Evolutionary conservation across 2,329 filamentous ascomycete genomes (phyloP).

Genomic region (Sporothrix luriei): DNA sequence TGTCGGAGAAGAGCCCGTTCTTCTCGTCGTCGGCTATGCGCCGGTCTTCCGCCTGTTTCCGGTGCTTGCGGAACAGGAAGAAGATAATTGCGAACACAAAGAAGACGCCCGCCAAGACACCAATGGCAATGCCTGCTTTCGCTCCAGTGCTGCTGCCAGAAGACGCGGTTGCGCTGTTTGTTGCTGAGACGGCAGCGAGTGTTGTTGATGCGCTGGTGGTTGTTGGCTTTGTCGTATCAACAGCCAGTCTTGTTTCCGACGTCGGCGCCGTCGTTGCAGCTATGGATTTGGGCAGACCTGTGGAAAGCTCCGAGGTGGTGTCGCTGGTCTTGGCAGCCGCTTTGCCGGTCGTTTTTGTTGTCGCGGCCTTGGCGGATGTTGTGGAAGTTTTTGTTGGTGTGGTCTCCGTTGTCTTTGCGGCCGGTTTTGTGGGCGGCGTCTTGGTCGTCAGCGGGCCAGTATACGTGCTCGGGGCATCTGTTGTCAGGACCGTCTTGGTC

Average conservation of each 20-base stretch:
- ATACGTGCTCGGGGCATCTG: slow-evolving; percentile 13
- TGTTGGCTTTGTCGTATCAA: slow-evolving; percentile 27
- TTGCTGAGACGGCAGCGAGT: slow-evolving; percentile 1
- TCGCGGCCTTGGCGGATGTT: slow-evolving; percentile 14
- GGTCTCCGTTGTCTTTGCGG: slow-evolving; percentile 24
- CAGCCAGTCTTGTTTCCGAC: slow-evolving; percentile 29
- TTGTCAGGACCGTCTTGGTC: slow-evolving; percentile 26
- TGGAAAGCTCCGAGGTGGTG: background rate
- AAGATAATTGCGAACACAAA: slow-evolving; percentile 68
- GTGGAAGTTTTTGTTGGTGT: slow-evolving; percentile 21
- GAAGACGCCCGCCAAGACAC: slow-evolving; percentile 70
- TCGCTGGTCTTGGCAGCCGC: slow-evolving; percentile 14
- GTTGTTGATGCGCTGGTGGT: slow-evolving; percentile 18
- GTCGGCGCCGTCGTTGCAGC: slow-evolving; percentile 13
- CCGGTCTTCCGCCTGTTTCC: slow-evolving; percentile 63
- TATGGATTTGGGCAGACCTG: slow-evolving; percentile 6
- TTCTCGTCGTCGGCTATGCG: slow-evolving; percentile 67
- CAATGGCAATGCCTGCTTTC: slow-evolving; percentile 84
- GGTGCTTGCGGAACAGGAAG: slow-evolving; percentile 69
- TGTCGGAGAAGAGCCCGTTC: slow-evolving; percentile 47
- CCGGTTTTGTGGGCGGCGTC: slow-evolving; percentile 18
- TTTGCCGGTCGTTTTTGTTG: slow-evolving; percentile 7
- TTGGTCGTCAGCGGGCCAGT: slow-evolving; percentile 29
- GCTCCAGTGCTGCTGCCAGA: slow-evolving; percentile 43
- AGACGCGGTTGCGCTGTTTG: slow-evolving; percentile 9